Conservation (phyloP, 306 rosid genomes). For the Castanospermum australe region DNA sequence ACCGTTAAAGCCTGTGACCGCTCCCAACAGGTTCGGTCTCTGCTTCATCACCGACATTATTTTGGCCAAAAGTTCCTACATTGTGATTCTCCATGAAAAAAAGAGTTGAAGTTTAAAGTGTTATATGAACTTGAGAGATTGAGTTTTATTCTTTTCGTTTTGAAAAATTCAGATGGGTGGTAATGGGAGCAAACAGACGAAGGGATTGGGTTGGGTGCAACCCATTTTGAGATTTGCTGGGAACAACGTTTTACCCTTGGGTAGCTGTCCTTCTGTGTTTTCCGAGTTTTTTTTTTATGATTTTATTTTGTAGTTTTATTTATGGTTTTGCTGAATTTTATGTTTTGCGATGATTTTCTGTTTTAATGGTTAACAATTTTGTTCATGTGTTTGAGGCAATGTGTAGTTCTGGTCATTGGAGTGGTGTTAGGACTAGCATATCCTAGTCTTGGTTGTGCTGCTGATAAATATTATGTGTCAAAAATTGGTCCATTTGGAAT, state of each 20-base stretch:
- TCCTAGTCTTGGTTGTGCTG: slow-evolving; percentile 80
- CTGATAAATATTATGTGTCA: slow-evolving; percentile 69
- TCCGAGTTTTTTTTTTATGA: not conserved
- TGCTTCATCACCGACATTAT: slow-evolving; percentile 1
- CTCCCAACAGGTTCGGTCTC: slow-evolving; percentile 55
- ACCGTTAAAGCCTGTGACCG: slow-evolving; percentile 49
- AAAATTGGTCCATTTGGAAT: slow-evolving; percentile 81
- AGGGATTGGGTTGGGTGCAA: slow-evolving; percentile 49
- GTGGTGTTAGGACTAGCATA: slow-evolving; percentile 63
- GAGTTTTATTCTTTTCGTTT: not conserved
- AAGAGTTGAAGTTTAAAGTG: not conserved
- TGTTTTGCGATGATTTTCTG: not conserved
- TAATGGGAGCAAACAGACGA: slow-evolving; percentile 41
- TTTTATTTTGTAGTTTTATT: not conserved
- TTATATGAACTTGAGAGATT: not conserved
- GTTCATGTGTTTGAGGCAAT: slow-evolving; percentile 19
- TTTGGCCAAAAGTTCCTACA: not conserved
- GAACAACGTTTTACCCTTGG: slow-evolving; percentile 72
- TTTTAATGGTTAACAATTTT: slow-evolving; percentile 18
- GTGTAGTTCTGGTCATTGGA: slow-evolving; percentile 65
- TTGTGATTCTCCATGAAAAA: not conserved
- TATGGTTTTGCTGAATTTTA: not conserved
- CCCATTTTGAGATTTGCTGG: slow-evolving; percentile 58
- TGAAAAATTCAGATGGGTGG: slow-evolving; percentile 53
- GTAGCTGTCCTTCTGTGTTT: slow-evolving; percentile 33